Evolutionary conservation across 2,329 filamentous ascomycete genomes (phyloP), one percentile per base, ranked within the genome.

Genomic region (Phoma sp.): DNA sequence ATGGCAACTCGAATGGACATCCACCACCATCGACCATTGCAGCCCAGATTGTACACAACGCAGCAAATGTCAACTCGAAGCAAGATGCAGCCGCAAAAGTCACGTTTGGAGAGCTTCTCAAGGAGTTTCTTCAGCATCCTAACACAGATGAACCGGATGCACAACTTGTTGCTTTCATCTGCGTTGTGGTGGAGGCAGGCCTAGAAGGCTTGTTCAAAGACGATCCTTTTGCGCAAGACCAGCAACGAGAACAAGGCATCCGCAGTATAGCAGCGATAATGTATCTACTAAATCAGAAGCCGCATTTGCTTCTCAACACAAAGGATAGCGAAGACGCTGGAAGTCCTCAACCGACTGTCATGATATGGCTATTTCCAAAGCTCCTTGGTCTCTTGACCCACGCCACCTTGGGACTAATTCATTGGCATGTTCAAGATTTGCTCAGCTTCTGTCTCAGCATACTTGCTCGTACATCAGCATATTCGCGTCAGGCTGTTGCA

Each of bases 11-110:
- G 10, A 63, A 61, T 45, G 64, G 61, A 29, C 48, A 53, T 44
- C 70, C 70, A 25, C 80, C 79, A 35, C 89, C 92, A 12, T 96
- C 93, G 15, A 96, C 92, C 9, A 83, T 96, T 68, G 92, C 93
- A 47, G 91, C 91, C 12, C 91, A 96, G 74, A 87, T 97, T 53
- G 91, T 95, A 61, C 88, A 91, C 71, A 91, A 91, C 72, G 87
- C 92, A 59, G 86, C 89, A 38, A 84, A 88, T 21, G 84, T 85
- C 44, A 82, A 84, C 46, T 83, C 82, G 58, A 85, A 84, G 39
- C 83, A 84, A 48, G 83, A 84, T 66, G 84, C 84, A 47, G 84
- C 88, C 65, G 87, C 89, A 65, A 88, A 86, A 55, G 86, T 88
- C 63, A 89, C 91, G 44, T 88, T 97, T 60, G 87, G 89, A 59